Evolutionary conservation across 768 basidiomycete species (phyloP).

Genomic region (Tricholoma hemisulphureum): DNA sequence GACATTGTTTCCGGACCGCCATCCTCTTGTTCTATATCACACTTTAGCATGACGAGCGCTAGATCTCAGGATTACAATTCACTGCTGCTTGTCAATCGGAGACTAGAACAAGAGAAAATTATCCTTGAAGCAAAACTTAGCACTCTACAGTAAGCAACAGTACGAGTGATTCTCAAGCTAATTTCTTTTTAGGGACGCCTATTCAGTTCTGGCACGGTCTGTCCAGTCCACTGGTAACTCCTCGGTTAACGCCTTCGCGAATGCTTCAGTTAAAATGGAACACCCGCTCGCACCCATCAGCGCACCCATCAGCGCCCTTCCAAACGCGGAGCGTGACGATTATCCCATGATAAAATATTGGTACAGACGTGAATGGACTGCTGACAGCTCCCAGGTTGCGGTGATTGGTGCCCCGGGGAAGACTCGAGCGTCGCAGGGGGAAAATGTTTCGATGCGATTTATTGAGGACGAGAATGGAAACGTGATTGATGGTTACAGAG

Average conservation of each 20-base stretch:
- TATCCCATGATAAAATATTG: not conserved
- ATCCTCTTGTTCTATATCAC: too few species aligned
- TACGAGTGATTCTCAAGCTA: not conserved
- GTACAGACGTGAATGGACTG: not conserved
- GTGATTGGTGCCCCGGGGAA: not conserved
- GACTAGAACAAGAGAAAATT: too few species aligned
- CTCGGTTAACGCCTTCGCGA: not conserved
- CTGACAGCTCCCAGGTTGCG: not conserved
- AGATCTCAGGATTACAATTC: too few species aligned
- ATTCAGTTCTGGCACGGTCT: too few species aligned
- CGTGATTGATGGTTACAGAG: not conserved
- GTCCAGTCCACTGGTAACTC: not conserved
- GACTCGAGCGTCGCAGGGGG: not conserved
- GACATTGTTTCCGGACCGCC: too few species aligned
- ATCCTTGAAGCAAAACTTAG: not conserved
- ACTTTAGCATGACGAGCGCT: too few species aligned
- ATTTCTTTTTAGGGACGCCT: not conserved
- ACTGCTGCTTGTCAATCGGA: too few species aligned
- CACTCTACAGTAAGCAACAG: not conserved
- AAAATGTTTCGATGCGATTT: not conserved
- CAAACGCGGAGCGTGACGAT: not conserved
- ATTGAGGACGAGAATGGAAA: too few species aligned
- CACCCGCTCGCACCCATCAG: not conserved
- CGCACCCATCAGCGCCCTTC: not conserved
- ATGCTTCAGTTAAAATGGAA: not conserved